phyloP scores from a whole-genome alignment of 495 filamentous ascomycete species.

The Jackrogersella minutella region DNA sequence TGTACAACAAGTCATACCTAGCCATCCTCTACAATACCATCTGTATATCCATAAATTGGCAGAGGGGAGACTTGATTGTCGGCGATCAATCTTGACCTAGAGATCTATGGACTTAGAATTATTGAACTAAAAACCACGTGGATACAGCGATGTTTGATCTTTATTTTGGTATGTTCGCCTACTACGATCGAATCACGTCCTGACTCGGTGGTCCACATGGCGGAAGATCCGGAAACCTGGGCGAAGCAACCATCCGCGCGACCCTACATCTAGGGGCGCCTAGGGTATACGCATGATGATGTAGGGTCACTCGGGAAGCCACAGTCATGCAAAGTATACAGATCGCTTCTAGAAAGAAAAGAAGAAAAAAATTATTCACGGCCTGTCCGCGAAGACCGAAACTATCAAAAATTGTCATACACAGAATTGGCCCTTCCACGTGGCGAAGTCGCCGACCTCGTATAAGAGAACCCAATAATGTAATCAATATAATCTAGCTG shows the following conservation, averaged over 20 bases:
- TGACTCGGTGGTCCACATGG: constrained; percentile 19
- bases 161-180: constrained; percentile 6
- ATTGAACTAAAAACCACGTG: constrained; percentile 31
- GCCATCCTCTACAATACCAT: neutral
- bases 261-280: constrained; percentile 19
- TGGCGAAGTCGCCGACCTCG: constrained; percentile 40
- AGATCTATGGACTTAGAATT: constrained; percentile 10
- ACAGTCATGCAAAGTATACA: constrained; percentile 25
- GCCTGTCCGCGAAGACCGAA: neutral
- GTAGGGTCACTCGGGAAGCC: constrained; percentile 34
- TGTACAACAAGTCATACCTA: constrained; percentile 8
- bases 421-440: constrained; percentile 27
- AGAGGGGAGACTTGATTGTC: constrained; percentile 1
- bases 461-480: constrained; percentile 37
- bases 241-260: constrained; percentile 31
- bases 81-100: constrained; percentile 22
- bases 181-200: constrained; percentile 16
- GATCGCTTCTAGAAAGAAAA: constrained; percentile 37
- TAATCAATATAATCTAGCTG: constrained; percentile 37
- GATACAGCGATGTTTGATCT: constrained; percentile 2
- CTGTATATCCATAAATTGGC: neutral
- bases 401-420: constrained; percentile 37
- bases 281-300: constrained; percentile 30
- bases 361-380: constrained; percentile 21
- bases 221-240: constrained; percentile 17